Evolutionary conservation across 345 rosid species (phyloP).

Genomic region (Salix viminalis): DNA sequence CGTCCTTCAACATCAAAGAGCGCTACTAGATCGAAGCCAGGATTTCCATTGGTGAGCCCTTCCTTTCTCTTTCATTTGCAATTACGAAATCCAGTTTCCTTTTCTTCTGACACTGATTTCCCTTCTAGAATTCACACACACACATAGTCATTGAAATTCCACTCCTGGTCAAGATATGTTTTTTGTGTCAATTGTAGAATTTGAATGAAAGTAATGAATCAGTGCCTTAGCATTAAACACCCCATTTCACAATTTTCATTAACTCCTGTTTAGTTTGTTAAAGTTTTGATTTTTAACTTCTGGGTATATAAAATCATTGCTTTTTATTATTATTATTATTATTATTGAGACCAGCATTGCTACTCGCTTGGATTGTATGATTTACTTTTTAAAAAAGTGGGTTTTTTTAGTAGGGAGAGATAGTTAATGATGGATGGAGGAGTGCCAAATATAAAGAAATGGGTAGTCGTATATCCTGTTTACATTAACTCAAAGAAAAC

Average conservation of each 20-base stretch:
- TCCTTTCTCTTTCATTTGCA: neutral
- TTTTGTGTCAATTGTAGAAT: neutral
- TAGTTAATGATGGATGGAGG: neutral
- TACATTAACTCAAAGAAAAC: constrained; percentile 91
- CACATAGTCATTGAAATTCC: neutral
- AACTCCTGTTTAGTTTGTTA: neutral
- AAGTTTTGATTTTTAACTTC: neutral
- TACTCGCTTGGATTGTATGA: neutral
- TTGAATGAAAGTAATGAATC: neutral
- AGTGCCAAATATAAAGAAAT: constrained; percentile 35
- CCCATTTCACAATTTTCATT: neutral
- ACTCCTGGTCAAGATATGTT: neutral
- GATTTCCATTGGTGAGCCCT: neutral
- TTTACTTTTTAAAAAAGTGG: neutral
- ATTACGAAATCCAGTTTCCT: neutral
- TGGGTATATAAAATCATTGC: neutral
- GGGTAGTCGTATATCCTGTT: constrained; percentile 81
- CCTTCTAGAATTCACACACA: neutral
- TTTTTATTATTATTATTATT: neutral
- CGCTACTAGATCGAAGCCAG: neutral
- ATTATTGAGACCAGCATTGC: neutral
- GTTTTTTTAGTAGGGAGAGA: neutral
- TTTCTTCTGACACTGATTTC: neutral
- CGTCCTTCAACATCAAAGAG: neutral
- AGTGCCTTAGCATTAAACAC: neutral